A percentile compares a stretch with the other conserved stretches of the same genome.
These are phyloP conservation scores for Arabis hirsuta DNA, from an alignment of 345 rosid genomes.

Conservation along the genomic window DNA sequence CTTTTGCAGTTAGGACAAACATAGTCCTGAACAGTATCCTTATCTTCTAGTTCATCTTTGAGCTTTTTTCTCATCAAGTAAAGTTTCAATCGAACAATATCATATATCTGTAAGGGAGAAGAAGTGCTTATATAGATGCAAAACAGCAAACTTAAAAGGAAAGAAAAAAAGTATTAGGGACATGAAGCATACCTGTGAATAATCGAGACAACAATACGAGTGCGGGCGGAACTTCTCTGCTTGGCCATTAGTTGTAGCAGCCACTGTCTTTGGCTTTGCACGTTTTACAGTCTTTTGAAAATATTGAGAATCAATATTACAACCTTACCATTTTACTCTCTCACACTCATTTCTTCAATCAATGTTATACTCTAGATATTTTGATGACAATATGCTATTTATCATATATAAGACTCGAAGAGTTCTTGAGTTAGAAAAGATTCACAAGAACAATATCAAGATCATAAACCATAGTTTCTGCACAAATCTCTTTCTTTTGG, in stretches of 20 bases:
- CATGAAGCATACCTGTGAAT: slow-evolving; percentile 66
- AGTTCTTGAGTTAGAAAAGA: not conserved
- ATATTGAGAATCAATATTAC: slow-evolving; percentile 12
- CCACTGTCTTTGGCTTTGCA: slow-evolving; percentile 75
- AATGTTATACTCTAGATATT: not conserved
- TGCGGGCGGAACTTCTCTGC: slow-evolving; percentile 79
- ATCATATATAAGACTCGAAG: slow-evolving; percentile 3
- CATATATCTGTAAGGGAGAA: slow-evolving; percentile 68
- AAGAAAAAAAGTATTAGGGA: not conserved
- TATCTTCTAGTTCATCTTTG: slow-evolving; percentile 85
- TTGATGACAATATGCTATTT: not conserved
- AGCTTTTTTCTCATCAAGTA: slow-evolving; percentile 76
- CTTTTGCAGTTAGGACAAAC: slow-evolving; percentile 82
- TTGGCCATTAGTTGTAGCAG: slow-evolving; percentile 71
- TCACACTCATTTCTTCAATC: slow-evolving; percentile 1
- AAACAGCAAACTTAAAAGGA: not conserved
- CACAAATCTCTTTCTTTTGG: slow-evolving; percentile 78
- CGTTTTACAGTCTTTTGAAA: slow-evolving; percentile 76
- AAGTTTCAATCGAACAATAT: slow-evolving; percentile 73
- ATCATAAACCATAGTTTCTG: slow-evolving; percentile 19
- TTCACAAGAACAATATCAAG: slow-evolving; percentile 3
- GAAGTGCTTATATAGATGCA: not conserved
- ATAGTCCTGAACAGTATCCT: slow-evolving; percentile 87
- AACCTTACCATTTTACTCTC: not conserved
- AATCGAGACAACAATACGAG: slow-evolving; percentile 90